These are phyloP conservation scores for Coprinopsis sp. DNA, from an alignment of 768 basidiomycete species.

Conservation along the genomic window DNA sequence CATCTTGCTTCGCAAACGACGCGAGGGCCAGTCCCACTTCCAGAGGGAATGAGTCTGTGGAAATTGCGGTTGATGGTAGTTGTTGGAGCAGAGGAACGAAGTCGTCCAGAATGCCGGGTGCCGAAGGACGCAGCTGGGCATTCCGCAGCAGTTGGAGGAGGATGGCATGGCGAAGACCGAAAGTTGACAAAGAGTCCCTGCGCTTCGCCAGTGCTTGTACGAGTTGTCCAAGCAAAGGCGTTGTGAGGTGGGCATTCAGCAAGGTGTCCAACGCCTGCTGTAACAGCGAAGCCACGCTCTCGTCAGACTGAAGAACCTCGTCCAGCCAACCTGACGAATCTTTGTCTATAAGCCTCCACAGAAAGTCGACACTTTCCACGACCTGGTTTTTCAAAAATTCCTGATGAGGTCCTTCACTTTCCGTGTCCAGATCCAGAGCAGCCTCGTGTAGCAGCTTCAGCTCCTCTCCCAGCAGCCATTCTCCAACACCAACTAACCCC, in stretches of 20 bases:
- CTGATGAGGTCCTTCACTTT: conserved; percentile 30
- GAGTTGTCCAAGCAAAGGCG: conserved; percentile 40
- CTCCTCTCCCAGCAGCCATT: conserved; percentile 69
- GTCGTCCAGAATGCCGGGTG: conserved; percentile 18
- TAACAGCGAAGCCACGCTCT: conserved; percentile 40
- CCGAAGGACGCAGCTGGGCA: conserved; percentile 25
- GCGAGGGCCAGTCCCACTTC: conserved; percentile 33
- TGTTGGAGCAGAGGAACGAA: conserved; percentile 21
- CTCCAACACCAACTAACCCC: conserved; percentile 52
- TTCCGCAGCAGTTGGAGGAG: conserved; percentile 28
- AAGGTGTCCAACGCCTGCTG: conserved; percentile 39
- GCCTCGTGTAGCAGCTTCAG: conserved; percentile 43
- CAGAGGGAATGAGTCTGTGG: conserved; percentile 24
- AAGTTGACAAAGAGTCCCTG: conserved; percentile 19
- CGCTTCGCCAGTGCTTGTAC: conserved; percentile 24
- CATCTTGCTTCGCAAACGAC: too few relatives aligned
- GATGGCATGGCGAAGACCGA: conserved; percentile 28
- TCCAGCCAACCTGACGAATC: conserved; percentile 41
- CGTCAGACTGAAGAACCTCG: conserved; percentile 33
- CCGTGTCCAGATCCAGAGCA: conserved; percentile 30
- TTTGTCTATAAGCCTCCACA: conserved; percentile 40
- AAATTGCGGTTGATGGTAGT: conserved; percentile 19
- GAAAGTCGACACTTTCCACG: conserved; percentile 43
- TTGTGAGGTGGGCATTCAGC: conserved; percentile 45
- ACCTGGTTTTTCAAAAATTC: conserved; percentile 45